These are phyloP conservation scores for Phialophora tarda DNA, from an alignment of 2,329 filamentous ascomycete genomes.

Conservation along the genomic window DNA sequence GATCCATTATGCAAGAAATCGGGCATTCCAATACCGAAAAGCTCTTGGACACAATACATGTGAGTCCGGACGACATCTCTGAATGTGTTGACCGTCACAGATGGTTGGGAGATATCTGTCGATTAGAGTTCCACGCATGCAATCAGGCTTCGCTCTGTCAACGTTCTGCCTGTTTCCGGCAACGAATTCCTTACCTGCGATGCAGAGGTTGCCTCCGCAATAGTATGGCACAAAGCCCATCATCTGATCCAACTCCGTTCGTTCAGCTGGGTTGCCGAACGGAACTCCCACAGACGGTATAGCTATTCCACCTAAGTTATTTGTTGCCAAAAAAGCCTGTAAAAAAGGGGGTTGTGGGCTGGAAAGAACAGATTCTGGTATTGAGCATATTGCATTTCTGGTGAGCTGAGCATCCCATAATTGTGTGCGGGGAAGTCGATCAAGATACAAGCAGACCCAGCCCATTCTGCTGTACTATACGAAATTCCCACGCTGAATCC, in stretches of 20 bases:
- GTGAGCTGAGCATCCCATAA: slow-evolving; percentile 62
- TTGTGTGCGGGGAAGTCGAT: slow-evolving; percentile 65
- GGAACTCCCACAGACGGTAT: slow-evolving; percentile 60
- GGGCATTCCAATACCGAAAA: slow-evolving; percentile 65
- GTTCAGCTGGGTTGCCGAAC: slow-evolving; percentile 45
- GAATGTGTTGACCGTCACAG: slow-evolving; percentile 62
- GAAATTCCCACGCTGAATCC: slow-evolving; percentile 25
- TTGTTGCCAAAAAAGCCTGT: slow-evolving; percentile 65
- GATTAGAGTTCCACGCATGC: slow-evolving; percentile 65
- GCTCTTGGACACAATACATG: slow-evolving; percentile 63
- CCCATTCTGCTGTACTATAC: slow-evolving; percentile 28
- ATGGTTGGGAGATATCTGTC: slow-evolving; percentile 58
- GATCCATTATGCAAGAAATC: slow-evolving; percentile 65
- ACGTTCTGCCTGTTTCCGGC: neutral
- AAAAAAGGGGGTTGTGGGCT: slow-evolving; percentile 63
- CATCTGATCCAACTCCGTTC: slow-evolving; percentile 57
- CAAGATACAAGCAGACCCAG: slow-evolving; percentile 59
- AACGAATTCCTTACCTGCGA: slow-evolving; percentile 55
- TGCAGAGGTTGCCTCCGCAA: slow-evolving; percentile 63
- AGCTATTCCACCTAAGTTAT: slow-evolving; percentile 64
- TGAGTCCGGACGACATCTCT: slow-evolving; percentile 60
- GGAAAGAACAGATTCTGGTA: slow-evolving; percentile 63
- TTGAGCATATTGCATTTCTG: slow-evolving; percentile 66
- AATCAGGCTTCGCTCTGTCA: slow-evolving; percentile 54
- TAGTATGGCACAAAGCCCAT: slow-evolving; percentile 63